Base-by-base conservation (phyloP, 148 eudicot genomes). In the Fallopia convolvulus region DNA sequence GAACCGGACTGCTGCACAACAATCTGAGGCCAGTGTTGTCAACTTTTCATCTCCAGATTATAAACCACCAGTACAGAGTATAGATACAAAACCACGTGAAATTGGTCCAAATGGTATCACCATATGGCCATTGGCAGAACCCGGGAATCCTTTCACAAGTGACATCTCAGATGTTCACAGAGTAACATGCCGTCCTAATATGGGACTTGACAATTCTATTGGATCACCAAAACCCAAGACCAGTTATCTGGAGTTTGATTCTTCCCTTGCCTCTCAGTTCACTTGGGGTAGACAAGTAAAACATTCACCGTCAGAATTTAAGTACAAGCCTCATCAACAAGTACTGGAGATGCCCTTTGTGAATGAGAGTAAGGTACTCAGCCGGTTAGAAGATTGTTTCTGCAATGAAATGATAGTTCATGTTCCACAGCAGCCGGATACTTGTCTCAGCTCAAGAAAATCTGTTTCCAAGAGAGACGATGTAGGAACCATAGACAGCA, bases 121-220 rank as follows among this genome's bases (percentile, higher is more conserved):
- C 58, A 50, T 87, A 33, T 73, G 83, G 76, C 88, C 90, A 49
- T 61, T 72, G 44, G 63, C 79, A 78, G 94, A 92, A 20, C 77
- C 84, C 49, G 83, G 74, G 74, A 79, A 82, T 76, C 60, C 85
- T 55, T 76, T 73, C 13, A 80, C 73, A 48, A 76, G 70, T 26
- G 87, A 88, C 18, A 77, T 60, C 46, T 53, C 80, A 46, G 88
- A 84, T 75, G 79, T 85, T 78, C 82, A 76, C 33, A 87, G 74
- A 80, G 75, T 86, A 77, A 26, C 50, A 44, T 78, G 83, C 76
- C 79, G 78, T 74, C 81, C 89, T 71, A 80, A 75, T 17, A 74
- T 76, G 72, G 79, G 85, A 30, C 81, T 79, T 50, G 61, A 53
- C 75, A 81, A 78, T 47, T 73, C 82, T 74, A 83, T 83, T 46